Evolutionary conservation across 192 early-diverging fungal species (phyloP), one percentile per base, ranked within the genome.

Genomic region (Linnemannia exigua): DNA sequence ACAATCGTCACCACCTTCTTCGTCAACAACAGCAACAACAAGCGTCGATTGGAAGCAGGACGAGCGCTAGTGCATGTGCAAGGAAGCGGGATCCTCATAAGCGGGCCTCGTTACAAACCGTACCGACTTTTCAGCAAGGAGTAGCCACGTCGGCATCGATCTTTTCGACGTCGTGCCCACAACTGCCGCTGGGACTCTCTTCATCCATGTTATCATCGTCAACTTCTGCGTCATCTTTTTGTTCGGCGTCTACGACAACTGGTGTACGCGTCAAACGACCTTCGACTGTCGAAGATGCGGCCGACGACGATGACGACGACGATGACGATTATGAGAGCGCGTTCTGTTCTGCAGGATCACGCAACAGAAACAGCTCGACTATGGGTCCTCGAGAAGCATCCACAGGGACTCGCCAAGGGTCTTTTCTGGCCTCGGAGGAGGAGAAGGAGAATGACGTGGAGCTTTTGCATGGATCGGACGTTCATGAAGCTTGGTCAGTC

Each of bases 91-190:
- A 63, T 63, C 58, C 58, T 63, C 28, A 11, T n/a, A 63, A 63
- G 28, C 70, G 25, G 12, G 25, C 25, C 41, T 46, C 41, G 12
- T 28, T 46, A 25, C 25, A 46, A 14, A 31, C 14, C 25, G 11
- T 38, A 48, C 41, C 25, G 5, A 22, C 37, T 9, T n/a, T 28
- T 14, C 38, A 70, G 35, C 22, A 63, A 28, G 51, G 3, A 31
- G 20, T n/a, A 46, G 1, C 11, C 7, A 47, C 2, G 41, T n/a
- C 16, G 25, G 46, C 54, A 6, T 67, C 82, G 15, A 63, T 61
- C 12, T 41, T 84, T 2, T 84, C 82, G 6, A 72, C 82, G 1
- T 84, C 76, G 5, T 84, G 82, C 38, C 82, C 82, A 12, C 74
- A 76, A 20, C 44, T 79, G 5, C 78, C 78, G 1, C 47, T 79